A percentile compares a stretch with the other conserved stretches of the same genome.
Conservation (phyloP, 495 filamentous ascomycete species). For the Tuber magnatum region DNA sequence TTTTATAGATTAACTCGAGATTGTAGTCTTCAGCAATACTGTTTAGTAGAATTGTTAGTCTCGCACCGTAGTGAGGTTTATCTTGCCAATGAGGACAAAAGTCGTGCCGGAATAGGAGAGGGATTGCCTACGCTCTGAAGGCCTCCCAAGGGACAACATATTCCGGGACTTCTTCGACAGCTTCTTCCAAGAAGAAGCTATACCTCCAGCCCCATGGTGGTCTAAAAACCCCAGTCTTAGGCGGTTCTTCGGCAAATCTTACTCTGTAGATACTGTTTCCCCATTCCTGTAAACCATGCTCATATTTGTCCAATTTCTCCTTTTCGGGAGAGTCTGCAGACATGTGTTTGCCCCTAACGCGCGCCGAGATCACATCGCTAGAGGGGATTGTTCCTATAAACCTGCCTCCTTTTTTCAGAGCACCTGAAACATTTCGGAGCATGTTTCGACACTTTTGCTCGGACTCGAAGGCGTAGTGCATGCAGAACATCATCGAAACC, state of each 20-base stretch:
- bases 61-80: neutral
- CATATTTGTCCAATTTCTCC: constrained; percentile 38
- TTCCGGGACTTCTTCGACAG: constrained; percentile 91
- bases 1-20: constrained; percentile 86
- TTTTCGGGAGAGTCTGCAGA: constrained; percentile 35
- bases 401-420: constrained; percentile 83
- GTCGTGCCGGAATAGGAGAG: constrained; percentile 42
- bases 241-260: constrained; percentile 62
- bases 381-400: constrained; percentile 92
- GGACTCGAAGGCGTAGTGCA: constrained; percentile 96
- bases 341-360: constrained; percentile 51
- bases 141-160: constrained; percentile 98
- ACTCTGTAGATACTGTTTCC: constrained; percentile 89
- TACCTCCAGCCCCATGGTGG: constrained; percentile 98
- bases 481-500: constrained; percentile 97
- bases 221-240: constrained; percentile 64
- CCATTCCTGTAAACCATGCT: constrained; percentile 51
- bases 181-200: constrained; percentile 89
- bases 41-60: neutral
- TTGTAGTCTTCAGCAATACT: constrained; percentile 89
- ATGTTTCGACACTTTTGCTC: constrained; percentile 82
- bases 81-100: neutral
- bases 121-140: constrained; percentile 56
- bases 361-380: constrained; percentile 70
- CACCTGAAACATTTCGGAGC: constrained; percentile 84